Evolutionary conservation across 192 early-diverging fungal species (phyloP), one percentile per base, ranked within the genome.

Genomic region (Funneliformis mosseae): DNA sequence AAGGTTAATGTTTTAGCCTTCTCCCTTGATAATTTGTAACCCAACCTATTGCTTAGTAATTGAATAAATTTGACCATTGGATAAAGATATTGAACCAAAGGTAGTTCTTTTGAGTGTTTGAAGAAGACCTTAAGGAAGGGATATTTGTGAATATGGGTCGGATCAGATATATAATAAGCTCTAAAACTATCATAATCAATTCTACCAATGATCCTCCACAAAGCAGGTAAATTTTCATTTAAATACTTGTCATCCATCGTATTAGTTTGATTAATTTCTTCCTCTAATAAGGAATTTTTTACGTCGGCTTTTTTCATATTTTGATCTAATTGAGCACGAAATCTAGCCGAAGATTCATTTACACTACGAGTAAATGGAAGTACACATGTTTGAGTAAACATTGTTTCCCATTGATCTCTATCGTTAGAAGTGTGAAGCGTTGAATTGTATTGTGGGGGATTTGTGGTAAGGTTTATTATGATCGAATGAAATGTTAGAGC

Each of bases 51-150:
- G 8, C 27, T 9, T n/a, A 81, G 18, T 23, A 76, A 59, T 77
- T 81, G 46, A 33, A 70, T 23, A 41, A 81, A 81, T 63, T 66
- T 74, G 8, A 81, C 73, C 16, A 81, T 50, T 0, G 74, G 74
- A 10, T 55, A 43, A 41, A 81, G 59, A 45, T 81, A 25, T 59
- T 74, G 61, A 27, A 81, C 41, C 9, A 41, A 14, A 28, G 5
- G 38, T 41, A 81, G 62, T 10, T 63, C 69, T 67, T 81, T 41
- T 8, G 46, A 41, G 38, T 77, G 66, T 41, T 81, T 77, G 43
- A 77, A 66, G 43, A 69, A 81, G 12, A 77, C 27, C 0, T 14
- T 45, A 8, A 81, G 23, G 45, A 81, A 77, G 25, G 81, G 81
- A 23, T 59, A 55, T 6, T 25, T 41, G 16, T 23, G 3, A 28